These are phyloP conservation scores for Dioscorea zingiberensis DNA, from an alignment of 106 monocot species.

Conservation along the genomic window DNA sequence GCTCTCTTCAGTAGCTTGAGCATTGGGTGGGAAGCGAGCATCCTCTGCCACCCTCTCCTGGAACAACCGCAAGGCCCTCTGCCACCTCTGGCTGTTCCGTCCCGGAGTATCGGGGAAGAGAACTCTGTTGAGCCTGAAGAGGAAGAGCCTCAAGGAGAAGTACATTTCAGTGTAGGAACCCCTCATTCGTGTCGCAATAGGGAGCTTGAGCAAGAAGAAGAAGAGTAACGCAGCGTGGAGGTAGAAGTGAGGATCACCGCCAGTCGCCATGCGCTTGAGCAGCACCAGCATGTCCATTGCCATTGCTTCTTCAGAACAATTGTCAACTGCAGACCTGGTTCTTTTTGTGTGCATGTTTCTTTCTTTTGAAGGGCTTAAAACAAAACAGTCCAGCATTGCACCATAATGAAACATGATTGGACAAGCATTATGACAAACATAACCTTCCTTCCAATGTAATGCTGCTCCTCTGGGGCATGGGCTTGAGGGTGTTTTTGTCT, in stretches of 20 bases:
- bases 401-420: too few species aligned
- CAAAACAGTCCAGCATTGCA: too few species aligned
- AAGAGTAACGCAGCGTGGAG: constrained; percentile 29
- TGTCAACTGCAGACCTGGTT: too few species aligned
- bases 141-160: constrained; percentile 32
- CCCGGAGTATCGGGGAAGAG: constrained; percentile 16
- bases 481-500: too few species aligned
- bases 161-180: constrained; percentile 19
- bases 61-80: constrained; percentile 34
- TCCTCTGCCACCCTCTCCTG: constrained; percentile 13
- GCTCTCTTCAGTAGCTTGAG: constrained; percentile 16
- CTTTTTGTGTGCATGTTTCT: too few species aligned
- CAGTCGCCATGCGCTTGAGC: constrained; percentile 21
- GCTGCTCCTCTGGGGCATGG: too few species aligned
- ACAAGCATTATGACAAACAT: too few species aligned
- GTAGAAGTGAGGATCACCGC: constrained; percentile 13
- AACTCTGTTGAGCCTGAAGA: constrained; percentile 35
- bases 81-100: constrained; percentile 25
- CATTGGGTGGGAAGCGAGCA: not conserved
- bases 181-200: constrained; percentile 11
- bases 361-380: too few species aligned
- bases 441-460: too few species aligned
- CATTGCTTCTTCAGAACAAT: not conserved
- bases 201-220: constrained; percentile 44
- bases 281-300: constrained; percentile 19